Percentiles rank a stretch among this genome's conserved stretches.
Evolutionary conservation across 345 rosid genomes (phyloP).

Genomic region (Linum usitatissimum): DNA sequence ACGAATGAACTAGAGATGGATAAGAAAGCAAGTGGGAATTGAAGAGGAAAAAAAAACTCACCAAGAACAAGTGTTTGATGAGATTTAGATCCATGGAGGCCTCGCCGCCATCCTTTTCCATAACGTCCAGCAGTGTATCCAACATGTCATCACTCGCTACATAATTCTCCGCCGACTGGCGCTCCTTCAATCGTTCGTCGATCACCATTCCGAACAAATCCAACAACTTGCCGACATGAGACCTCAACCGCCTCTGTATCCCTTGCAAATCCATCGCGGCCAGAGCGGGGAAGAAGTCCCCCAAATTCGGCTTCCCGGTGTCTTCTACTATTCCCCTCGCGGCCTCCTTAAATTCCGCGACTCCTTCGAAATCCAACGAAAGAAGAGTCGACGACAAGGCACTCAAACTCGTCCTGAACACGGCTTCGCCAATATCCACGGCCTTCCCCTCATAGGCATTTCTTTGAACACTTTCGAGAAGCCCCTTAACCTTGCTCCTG

Average conservation of each 20-base stretch:
- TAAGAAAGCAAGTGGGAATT: no score
- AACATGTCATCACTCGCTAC: conserved; percentile 21
- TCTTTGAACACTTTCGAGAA: conserved; percentile 12
- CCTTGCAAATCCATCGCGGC: conserved; percentile 23
- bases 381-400: conserved; percentile 18
- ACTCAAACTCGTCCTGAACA: conserved; percentile 16
- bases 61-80: conserved; percentile 23
- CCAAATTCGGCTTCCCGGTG: conserved; percentile 15
- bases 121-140: conserved; percentile 26
- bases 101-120: conserved; percentile 11
- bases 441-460: conserved; percentile 12
- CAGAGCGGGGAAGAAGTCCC: conserved; percentile 25
- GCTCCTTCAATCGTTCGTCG: conserved; percentile 14
- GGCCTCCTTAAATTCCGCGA: conserved; percentile 16
- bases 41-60: neutral
- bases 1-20: no score
- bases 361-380: conserved; percentile 20
- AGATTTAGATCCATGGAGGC: conserved; percentile 11
- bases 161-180: conserved; percentile 4
- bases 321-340: conserved; percentile 15
- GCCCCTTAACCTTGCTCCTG: conserved; percentile 15
- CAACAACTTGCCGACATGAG: conserved; percentile 16
- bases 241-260: conserved; percentile 11
- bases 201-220: conserved; percentile 19
- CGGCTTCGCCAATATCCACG: conserved; percentile 22